Percentiles rank a stretch among this genome's conserved stretches.
Conservation (phyloP, 2,329 filamentous ascomycete species). For the Davidsoniella australis region DNA sequence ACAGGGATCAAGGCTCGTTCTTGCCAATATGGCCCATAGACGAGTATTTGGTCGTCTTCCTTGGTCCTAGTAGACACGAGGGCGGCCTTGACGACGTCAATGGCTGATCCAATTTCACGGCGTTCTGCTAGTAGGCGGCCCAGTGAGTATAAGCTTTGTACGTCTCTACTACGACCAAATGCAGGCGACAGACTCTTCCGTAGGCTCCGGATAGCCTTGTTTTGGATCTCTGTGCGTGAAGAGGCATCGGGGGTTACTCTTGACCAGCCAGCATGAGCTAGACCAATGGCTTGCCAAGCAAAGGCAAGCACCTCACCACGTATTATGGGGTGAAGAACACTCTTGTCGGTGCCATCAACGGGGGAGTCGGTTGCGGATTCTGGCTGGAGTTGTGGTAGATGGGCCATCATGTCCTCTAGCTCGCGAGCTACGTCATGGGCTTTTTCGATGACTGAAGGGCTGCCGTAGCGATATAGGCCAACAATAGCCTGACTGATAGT, state of each 20-base stretch:
- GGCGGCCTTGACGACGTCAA: conserved; percentile 65
- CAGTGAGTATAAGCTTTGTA: conserved; percentile 65
- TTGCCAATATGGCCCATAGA: conserved; percentile 37
- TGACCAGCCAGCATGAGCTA: conserved; percentile 78
- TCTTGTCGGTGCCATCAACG: conserved; percentile 19
- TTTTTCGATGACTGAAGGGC: conserved; percentile 57
- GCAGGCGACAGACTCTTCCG: conserved; percentile 55
- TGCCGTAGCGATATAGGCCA: conserved; percentile 69
- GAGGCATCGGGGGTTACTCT: conserved; percentile 61
- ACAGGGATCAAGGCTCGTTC: conserved; percentile 56
- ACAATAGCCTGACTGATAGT: conserved; percentile 68
- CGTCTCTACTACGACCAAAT: conserved; percentile 46
- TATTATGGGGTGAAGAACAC: conserved; percentile 27
- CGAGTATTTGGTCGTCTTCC: conserved; percentile 26
- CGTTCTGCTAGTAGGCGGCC: conserved; percentile 78
- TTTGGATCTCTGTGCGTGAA: conserved; percentile 54
- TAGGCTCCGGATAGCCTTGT: conserved; percentile 59
- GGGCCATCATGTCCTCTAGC: conserved; percentile 59
- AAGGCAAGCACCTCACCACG: conserved; percentile 45
- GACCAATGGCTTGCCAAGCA: conserved; percentile 70
- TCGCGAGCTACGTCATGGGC: conserved; percentile 53
- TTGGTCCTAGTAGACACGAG: conserved; percentile 42
- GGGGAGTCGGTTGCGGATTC: conserved; percentile 13
- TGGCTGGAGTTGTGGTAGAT: conserved; percentile 26
- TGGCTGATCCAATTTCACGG: conserved; percentile 61